phyloP scores from a whole-genome alignment of 257 asterid genomes.

The Solanum piurae region DNA sequence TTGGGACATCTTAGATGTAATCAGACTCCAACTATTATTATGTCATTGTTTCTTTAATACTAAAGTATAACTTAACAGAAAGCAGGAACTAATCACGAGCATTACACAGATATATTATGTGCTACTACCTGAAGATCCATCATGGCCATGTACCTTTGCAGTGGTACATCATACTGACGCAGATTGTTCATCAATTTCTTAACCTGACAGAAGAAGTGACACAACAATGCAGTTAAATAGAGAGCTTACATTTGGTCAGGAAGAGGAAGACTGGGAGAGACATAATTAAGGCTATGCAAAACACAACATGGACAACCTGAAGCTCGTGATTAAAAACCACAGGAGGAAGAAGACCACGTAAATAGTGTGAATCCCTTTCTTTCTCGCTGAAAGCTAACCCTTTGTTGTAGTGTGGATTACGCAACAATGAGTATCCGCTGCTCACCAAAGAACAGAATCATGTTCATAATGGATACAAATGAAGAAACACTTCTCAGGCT shows the following conservation, averaged over 20 bases:
- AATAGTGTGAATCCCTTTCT: slow-evolving; percentile 93
- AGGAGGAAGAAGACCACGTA: slow-evolving; percentile 97
- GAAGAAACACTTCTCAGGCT: neutral
- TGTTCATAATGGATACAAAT: neutral
- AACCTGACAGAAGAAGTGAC: slow-evolving; percentile 32
- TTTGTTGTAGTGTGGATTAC: slow-evolving; percentile 95
- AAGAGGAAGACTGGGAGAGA: neutral
- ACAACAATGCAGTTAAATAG: neutral
- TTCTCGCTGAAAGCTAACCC: slow-evolving; percentile 87
- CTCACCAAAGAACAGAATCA: slow-evolving; percentile 5
- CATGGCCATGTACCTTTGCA: slow-evolving; percentile 98
- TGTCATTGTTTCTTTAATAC: neutral
- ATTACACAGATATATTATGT: neutral
- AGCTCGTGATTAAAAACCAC: slow-evolving; percentile 59
- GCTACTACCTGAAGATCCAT: slow-evolving; percentile 94
- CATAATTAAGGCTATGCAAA: neutral
- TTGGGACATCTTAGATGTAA: neutral
- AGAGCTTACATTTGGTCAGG: neutral
- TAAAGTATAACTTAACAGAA: neutral
- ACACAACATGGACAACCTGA: slow-evolving; percentile 43
- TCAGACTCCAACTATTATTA: neutral
- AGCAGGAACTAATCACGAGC: neutral
- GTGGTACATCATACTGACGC: slow-evolving; percentile 88
- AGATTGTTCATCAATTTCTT: slow-evolving; percentile 86
- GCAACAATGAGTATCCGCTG: slow-evolving; percentile 95